These are phyloP conservation scores for Blumeriella jaapii DNA, from an alignment of 2,329 filamentous ascomycete genomes.

Conservation along the genomic window DNA sequence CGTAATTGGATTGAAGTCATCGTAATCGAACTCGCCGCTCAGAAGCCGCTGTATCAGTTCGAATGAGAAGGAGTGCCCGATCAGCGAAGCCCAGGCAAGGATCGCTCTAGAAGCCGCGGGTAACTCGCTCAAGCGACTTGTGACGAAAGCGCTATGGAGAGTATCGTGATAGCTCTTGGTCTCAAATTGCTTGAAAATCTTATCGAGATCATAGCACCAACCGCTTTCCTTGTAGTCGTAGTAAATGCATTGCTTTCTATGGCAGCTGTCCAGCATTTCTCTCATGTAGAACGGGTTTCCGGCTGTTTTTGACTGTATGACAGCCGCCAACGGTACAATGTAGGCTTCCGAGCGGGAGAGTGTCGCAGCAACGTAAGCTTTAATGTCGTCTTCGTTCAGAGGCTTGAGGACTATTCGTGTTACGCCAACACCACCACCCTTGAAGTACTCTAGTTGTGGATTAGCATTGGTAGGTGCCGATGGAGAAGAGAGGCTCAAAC, in stretches of 20 bases:
- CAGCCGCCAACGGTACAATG: slow-evolving; percentile 64
- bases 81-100: slow-evolving; percentile 72
- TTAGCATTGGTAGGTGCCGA: slow-evolving; percentile 17
- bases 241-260: slow-evolving; percentile 79
- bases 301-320: slow-evolving; percentile 63
- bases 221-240: slow-evolving; percentile 75
- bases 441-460: slow-evolving; percentile 20
- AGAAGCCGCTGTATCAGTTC: slow-evolving; percentile 66
- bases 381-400: slow-evolving; percentile 67
- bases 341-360: slow-evolving; percentile 64
- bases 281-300: slow-evolving; percentile 88
- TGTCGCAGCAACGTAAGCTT: slow-evolving; percentile 71
- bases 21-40: slow-evolving; percentile 58
- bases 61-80: slow-evolving; percentile 79
- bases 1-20: slow-evolving; percentile 28
- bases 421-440: slow-evolving; percentile 39
- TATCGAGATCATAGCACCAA: slow-evolving; percentile 81
- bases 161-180: slow-evolving; percentile 68
- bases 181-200: slow-evolving; percentile 74
- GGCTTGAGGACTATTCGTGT: slow-evolving; percentile 64
- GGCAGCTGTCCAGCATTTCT: slow-evolving; percentile 79
- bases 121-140: slow-evolving; percentile 64
- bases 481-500: slow-evolving; percentile 20
- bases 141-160: slow-evolving; percentile 73
- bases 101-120: slow-evolving; percentile 64